Conservation (phyloP, 2,329 filamentous ascomycete genomes). For the Aschersonia sp. region DNA sequence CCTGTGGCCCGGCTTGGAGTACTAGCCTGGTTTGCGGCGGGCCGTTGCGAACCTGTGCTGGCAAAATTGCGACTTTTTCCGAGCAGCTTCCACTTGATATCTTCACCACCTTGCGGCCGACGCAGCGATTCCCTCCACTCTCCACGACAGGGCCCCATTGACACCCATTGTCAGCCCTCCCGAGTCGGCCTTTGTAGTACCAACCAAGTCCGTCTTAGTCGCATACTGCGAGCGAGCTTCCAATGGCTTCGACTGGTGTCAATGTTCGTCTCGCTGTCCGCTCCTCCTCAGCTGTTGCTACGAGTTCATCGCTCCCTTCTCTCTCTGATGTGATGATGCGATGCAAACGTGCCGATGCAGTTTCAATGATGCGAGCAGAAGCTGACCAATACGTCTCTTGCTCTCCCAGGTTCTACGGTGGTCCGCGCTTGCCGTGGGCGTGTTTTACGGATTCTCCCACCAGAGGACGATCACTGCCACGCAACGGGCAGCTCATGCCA, state of each 20-base stretch:
- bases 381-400: slow-evolving; percentile 14
- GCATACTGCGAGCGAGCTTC: slow-evolving; percentile 25
- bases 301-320: too few relatives aligned
- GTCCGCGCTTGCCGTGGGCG: slow-evolving; percentile 78
- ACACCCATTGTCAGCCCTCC: slow-evolving; percentile 23
- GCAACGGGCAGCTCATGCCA: slow-evolving; percentile 53
- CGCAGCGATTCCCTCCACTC: slow-evolving; percentile 24
- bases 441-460: slow-evolving; percentile 94
- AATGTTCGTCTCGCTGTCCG: slow-evolving; percentile 36
- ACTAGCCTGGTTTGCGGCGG: background rate
- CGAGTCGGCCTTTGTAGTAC: slow-evolving; percentile 18
- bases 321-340: too few relatives aligned
- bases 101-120: slow-evolving; percentile 21
- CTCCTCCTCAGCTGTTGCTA: slow-evolving; percentile 3
- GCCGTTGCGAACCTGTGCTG: slow-evolving; percentile 8
- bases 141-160: slow-evolving; percentile 28
- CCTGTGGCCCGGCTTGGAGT: background rate
- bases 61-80: slow-evolving; percentile 34
- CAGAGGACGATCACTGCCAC: slow-evolving; percentile 64
- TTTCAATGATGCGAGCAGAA: background rate
- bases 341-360: too few relatives aligned
- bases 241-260: slow-evolving; percentile 55
- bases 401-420: slow-evolving; percentile 79
- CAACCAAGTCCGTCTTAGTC: slow-evolving; percentile 21
- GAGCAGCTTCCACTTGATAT: slow-evolving; percentile 21